These are phyloP conservation scores for Rutstroemia sp. DNA, from an alignment of 2,329 filamentous ascomycete species.

Conservation along the genomic window DNA sequence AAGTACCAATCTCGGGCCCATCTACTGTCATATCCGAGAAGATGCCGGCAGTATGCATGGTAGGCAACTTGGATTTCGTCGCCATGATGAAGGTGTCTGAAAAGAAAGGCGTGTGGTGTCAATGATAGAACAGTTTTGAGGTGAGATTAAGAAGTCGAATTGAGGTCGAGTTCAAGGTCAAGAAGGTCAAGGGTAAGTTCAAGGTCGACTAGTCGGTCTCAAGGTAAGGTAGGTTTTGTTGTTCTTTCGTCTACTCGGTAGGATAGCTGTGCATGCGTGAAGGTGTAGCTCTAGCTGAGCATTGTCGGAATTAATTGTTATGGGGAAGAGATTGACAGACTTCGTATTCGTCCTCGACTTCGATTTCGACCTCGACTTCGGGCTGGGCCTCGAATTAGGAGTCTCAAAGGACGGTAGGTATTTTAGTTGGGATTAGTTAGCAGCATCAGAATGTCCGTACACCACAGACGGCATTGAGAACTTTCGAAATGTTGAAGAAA, in stretches of 20 bases:
- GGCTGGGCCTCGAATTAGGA: no score
- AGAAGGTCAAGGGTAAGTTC: not conserved
- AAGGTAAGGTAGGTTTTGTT: not conserved
- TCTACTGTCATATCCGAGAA: conserved; percentile 91
- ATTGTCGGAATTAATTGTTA: conserved; percentile 11
- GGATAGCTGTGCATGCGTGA: no score
- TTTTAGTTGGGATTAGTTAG: no score
- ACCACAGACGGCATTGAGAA: no score
- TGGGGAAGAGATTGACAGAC: no score
- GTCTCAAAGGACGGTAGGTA: no score
- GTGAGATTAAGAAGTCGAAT: not conserved
- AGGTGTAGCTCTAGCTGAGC: conserved; percentile 18
- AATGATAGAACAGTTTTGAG: not conserved
- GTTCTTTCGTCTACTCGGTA: not conserved
- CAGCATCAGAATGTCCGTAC: no score
- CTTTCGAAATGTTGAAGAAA: no score
- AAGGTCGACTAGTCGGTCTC: not conserved
- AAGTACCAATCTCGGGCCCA: conserved; percentile 85
- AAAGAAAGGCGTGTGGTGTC: not conserved
- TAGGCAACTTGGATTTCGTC: conserved; percentile 49
- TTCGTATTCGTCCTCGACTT: no score
- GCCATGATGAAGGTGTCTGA: conserved; percentile 35
- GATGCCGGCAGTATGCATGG: conserved; percentile 81
- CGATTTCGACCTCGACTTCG: no score
- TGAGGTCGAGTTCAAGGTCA: not conserved